Evolutionary conservation across 768 basidiomycete genomes (phyloP).

Genomic region (Phanerochaete carnosa): DNA sequence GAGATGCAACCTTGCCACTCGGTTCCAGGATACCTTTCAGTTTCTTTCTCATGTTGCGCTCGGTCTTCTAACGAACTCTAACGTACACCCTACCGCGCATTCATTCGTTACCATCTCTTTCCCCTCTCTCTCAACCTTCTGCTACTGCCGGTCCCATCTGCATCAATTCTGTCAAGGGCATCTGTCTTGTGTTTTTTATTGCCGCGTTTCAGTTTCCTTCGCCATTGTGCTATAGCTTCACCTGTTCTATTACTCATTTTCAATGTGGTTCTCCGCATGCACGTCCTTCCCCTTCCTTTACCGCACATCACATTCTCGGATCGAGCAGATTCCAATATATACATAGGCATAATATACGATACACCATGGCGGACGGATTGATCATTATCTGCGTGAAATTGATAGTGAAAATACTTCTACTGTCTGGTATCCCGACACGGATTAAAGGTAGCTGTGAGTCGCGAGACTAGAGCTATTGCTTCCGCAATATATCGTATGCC

Average conservation of each 20-base stretch:
- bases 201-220: constrained; percentile 18
- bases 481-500: constrained; percentile 56
- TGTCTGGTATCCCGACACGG: background rate
- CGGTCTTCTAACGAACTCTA: background rate
- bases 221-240: constrained; percentile 41
- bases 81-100: constrained; percentile 5
- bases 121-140: constrained; percentile 20
- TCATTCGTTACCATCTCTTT: constrained; percentile 9
- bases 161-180: constrained; percentile 24
- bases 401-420: background rate
- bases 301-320: constrained; percentile 3
- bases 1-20: background rate
- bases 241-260: constrained; percentile 24
- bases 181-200: constrained; percentile 13
- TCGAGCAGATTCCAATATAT: constrained; percentile 1
- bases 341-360: constrained; percentile 3
- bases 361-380: background rate
- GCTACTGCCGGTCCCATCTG: constrained; percentile 23
- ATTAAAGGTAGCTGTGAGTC: background rate
- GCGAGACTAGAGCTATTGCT: background rate
- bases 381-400: background rate
- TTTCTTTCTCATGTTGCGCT: background rate
- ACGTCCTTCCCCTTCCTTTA: background rate
- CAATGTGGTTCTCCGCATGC: constrained; percentile 1
- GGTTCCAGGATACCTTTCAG: constrained; percentile 3